phyloP scores from a whole-genome alignment of 129 eudicot species.

The Artemisia annua region DNA sequence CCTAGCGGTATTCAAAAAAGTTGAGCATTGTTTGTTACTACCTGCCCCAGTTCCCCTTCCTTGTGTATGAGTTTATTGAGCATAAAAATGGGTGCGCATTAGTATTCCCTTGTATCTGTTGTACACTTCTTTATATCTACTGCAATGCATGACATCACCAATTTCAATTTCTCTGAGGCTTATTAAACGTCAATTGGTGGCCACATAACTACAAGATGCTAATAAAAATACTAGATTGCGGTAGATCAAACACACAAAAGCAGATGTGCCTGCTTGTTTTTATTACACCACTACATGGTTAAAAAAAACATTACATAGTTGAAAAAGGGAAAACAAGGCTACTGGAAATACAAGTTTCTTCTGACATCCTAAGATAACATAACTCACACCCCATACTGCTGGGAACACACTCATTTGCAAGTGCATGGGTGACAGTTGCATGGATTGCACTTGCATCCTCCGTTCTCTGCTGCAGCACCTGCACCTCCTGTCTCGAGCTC shows the following conservation, averaged over 20 bases:
- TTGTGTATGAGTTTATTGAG: not conserved
- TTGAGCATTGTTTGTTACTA: constrained; percentile 30
- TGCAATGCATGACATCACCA: not conserved
- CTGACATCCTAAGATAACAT: not conserved
- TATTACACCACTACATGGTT: not conserved
- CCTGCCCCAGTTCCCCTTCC: no score
- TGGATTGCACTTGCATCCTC: constrained; percentile 13
- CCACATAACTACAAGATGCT: not conserved
- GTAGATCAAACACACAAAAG: constrained; percentile 7
- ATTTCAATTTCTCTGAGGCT: not conserved
- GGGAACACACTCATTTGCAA: not conserved
- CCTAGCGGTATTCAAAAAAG: constrained; percentile 69
- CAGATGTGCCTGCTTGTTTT: constrained; percentile 4
- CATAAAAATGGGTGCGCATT: not conserved
- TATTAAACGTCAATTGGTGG: not conserved
- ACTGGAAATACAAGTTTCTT: not conserved
- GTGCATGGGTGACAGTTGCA: constrained; percentile 15
- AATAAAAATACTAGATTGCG: no score
- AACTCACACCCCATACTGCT: not conserved
- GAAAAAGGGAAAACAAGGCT: not conserved
- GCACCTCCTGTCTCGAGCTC: constrained; percentile 2
- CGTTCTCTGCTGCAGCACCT: not conserved
- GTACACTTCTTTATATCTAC: constrained; percentile 5
- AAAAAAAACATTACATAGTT: not conserved
- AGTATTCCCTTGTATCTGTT: not conserved